Percentiles rank a stretch among this genome's conserved stretches.
Evolutionary conservation across 2,329 filamentous ascomycete species (phyloP).

Genomic region (Colletotrichum godetiae): DNA sequence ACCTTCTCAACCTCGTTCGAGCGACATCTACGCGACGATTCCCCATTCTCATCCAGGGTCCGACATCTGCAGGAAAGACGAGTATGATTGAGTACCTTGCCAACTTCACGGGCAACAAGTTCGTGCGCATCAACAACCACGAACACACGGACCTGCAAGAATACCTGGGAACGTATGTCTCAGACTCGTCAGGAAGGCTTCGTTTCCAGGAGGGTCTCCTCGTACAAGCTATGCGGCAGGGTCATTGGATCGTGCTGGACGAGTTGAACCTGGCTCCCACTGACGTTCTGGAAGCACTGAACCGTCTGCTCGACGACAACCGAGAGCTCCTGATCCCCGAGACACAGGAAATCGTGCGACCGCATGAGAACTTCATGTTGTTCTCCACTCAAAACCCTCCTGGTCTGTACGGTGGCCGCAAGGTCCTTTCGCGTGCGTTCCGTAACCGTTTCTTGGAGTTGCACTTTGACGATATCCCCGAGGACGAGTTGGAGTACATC

Average conservation of each 20-base stretch:
- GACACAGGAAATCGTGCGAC: constrained; percentile 92
- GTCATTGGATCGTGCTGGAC: constrained; percentile 98
- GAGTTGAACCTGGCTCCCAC: constrained; percentile 97
- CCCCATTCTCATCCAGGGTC: constrained; percentile 94
- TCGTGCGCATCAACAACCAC: constrained; percentile 99
- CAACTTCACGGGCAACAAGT: constrained; percentile 96
- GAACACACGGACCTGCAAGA: constrained; percentile 99
- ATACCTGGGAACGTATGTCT: constrained; percentile 94
- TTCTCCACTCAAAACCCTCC: constrained; percentile 98
- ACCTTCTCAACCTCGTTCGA: constrained; percentile 92
- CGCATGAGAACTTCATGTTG: constrained; percentile 95
- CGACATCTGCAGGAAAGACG: constrained; percentile 97
- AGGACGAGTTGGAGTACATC: constrained; percentile 92
- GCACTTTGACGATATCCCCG: constrained; percentile 97
- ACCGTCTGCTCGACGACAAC: constrained; percentile 95
- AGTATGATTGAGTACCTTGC: constrained; percentile 99
- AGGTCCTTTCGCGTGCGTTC: constrained; percentile 92
- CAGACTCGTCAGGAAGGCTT: constrained; percentile 84
- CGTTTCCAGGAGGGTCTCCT: constrained; percentile 93
- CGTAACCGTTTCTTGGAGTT: constrained; percentile 96
- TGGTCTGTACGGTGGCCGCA: constrained; percentile 93
- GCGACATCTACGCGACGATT: constrained; percentile 93
- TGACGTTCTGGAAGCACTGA: constrained; percentile 95
- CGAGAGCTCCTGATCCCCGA: constrained; percentile 95
- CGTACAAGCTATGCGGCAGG: constrained; percentile 90